Conservation (phyloP, 1,284 basidiomycete species). For the Erythrobasidium hasegawianum region DNA sequence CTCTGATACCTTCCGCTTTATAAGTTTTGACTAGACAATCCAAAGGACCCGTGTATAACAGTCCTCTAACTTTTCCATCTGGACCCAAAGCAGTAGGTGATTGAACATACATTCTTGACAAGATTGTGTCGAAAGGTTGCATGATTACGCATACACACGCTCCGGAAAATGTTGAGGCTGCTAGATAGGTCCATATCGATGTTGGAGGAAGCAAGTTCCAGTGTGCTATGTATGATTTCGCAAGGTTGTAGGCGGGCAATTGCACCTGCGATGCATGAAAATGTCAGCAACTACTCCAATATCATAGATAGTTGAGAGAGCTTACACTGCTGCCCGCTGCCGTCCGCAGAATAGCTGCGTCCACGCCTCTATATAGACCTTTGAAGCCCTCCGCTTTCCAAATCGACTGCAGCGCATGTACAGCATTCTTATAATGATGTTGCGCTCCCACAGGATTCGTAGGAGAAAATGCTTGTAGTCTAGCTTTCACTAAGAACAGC, state of each 20-base stretch:
- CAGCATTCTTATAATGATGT: slow-evolving; percentile 79
- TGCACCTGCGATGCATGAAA: slow-evolving; percentile 62
- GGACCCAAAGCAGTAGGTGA: slow-evolving; percentile 48
- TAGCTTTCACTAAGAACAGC: slow-evolving; percentile 90
- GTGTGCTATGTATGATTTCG: slow-evolving; percentile 70
- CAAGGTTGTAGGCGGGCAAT: slow-evolving; percentile 90
- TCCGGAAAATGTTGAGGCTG: slow-evolving; percentile 83
- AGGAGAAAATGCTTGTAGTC: slow-evolving; percentile 95
- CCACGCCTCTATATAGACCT: slow-evolving; percentile 83
- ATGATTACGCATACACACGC: slow-evolving; percentile 65
- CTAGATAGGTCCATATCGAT: slow-evolving; percentile 80
- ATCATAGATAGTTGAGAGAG: not conserved
- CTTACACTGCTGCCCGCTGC: slow-evolving; percentile 83
- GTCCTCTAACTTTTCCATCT: slow-evolving; percentile 65
- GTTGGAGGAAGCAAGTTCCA: slow-evolving; percentile 64
- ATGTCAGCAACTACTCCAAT: not conserved
- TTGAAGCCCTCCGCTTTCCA: slow-evolving; percentile 69
- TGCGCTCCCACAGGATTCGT: slow-evolving; percentile 90
- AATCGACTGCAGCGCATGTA: slow-evolving; percentile 76
- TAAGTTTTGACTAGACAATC: slow-evolving; percentile 80
- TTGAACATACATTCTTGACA: slow-evolving; percentile 94
- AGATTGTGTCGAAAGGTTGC: slow-evolving; percentile 55
- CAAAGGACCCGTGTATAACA: slow-evolving; percentile 61
- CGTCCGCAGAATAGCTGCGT: slow-evolving; percentile 87
- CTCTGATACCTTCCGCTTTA: slow-evolving; percentile 79